These are phyloP conservation scores for Cyberlindnera meyerae DNA, from an alignment of 805 yeast genomes.

Conservation along the genomic window DNA sequence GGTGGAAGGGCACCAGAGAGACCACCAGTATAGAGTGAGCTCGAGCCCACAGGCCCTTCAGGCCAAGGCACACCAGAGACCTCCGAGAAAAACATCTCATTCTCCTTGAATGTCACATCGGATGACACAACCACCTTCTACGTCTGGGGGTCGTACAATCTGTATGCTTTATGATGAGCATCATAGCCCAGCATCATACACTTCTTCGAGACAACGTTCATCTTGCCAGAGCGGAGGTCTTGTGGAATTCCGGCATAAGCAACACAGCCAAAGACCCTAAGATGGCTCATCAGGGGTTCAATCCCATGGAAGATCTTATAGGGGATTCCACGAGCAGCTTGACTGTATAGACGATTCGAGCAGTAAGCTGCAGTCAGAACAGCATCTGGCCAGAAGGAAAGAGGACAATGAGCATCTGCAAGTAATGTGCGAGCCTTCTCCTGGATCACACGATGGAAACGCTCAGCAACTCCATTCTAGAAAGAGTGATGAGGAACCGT, in stretches of 20 bases:
- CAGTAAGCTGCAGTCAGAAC: too few relatives aligned
- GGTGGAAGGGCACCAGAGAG: neutral
- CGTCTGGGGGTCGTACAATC: neutral
- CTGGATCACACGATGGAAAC: too few relatives aligned
- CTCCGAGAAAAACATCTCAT: neutral
- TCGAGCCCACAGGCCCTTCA: neutral
- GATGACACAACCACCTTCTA: neutral
- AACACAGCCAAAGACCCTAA: constrained; percentile 4
- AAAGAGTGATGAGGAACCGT: too few relatives aligned
- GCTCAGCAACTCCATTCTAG: too few relatives aligned
- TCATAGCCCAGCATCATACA: constrained; percentile 5
- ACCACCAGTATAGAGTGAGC: neutral
- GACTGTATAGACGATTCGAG: too few relatives aligned
- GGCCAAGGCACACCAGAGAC: neutral
- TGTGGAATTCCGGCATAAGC: constrained; percentile 1
- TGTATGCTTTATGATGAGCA: constrained; percentile 3
- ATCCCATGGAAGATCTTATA: too few relatives aligned
- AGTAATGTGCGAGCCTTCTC: too few relatives aligned
- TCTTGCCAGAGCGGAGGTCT: constrained; percentile 1
- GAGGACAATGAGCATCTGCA: too few relatives aligned
- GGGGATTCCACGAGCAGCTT: too few relatives aligned
- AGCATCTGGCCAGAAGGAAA: too few relatives aligned
- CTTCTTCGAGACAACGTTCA: neutral
- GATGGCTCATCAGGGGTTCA: neutral
- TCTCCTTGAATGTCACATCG: neutral